phyloP scores from a whole-genome alignment of 2,329 filamentous ascomycete genomes.

The Cladosporium sp. region DNA sequence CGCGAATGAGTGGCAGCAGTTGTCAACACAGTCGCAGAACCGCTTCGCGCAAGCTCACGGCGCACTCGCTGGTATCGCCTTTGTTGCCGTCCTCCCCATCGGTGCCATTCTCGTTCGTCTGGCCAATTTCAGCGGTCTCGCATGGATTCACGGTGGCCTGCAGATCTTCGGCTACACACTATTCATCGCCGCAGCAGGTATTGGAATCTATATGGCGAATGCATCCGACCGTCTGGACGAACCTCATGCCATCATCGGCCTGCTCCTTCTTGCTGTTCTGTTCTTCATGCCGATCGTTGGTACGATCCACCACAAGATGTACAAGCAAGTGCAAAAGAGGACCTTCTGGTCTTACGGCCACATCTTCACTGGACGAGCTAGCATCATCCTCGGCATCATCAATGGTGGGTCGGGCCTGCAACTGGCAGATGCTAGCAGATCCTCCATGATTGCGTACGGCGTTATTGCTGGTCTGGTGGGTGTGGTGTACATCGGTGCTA shows the following conservation, averaged over 20 bases:
- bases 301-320: slow-evolving; percentile 37
- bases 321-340: background rate
- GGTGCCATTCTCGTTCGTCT: slow-evolving; percentile 48
- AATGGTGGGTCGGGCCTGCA: slow-evolving; percentile 19
- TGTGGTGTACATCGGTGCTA: background rate
- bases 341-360: slow-evolving; percentile 16
- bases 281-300: slow-evolving; percentile 58
- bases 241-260: slow-evolving; percentile 55
- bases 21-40: slow-evolving; percentile 6
- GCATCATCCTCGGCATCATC: slow-evolving; percentile 17
- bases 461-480: slow-evolving; percentile 26
- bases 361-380: slow-evolving; percentile 15
- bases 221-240: slow-evolving; percentile 39
- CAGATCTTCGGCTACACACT: slow-evolving; percentile 52
- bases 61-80: slow-evolving; percentile 45
- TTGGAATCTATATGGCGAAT: slow-evolving; percentile 53
- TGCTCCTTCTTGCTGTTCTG: slow-evolving; percentile 51
- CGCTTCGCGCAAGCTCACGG: slow-evolving; percentile 39
- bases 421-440: slow-evolving; percentile 18
- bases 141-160: slow-evolving; percentile 47
- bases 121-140: slow-evolving; percentile 42
- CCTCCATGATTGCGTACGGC: slow-evolving; percentile 20
- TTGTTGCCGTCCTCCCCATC: slow-evolving; percentile 47
- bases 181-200: slow-evolving; percentile 50
- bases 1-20: slow-evolving; percentile 9